Evolutionary conservation across 768 basidiomycete species (phyloP).

Genomic region (Trametes meyenii): DNA sequence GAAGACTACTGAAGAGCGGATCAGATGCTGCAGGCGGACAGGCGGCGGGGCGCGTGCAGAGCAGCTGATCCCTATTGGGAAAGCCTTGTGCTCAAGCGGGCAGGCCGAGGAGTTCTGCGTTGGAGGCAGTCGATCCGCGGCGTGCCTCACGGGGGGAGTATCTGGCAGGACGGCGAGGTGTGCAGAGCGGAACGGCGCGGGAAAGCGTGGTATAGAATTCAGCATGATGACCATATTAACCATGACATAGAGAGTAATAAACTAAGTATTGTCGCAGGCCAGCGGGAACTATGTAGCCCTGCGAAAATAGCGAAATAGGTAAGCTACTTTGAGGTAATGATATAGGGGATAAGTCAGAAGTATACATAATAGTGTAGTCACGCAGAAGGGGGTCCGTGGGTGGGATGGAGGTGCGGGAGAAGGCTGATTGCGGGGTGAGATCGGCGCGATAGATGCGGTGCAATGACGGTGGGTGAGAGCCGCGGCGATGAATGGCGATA

Average conservation of each 20-base stretch:
- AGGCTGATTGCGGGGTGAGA: conserved; percentile 5
- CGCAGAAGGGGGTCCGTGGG: conserved; percentile 6
- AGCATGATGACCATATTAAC: conserved; percentile 2
- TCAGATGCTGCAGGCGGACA: not conserved
- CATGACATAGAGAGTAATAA: conserved; percentile 20
- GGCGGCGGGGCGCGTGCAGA: not conserved
- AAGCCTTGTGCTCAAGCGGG: too few species aligned
- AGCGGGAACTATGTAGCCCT: not conserved
- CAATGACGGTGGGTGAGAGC: conserved; percentile 20
- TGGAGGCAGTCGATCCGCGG: not conserved
- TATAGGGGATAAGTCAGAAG: conserved; percentile 24
- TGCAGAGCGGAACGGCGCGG: conserved; percentile 1
- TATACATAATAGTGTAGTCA: conserved; percentile 24
- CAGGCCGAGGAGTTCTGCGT: not conserved
- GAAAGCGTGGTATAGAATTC: not conserved
- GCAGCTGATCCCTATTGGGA: too few species aligned
- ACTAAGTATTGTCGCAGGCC: not conserved
- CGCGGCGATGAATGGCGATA: conserved; percentile 22
- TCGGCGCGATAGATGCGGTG: conserved; percentile 19
- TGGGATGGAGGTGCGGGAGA: conserved; percentile 10
- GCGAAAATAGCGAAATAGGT: conserved; percentile 8
- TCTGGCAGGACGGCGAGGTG: not conserved
- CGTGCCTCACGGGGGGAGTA: not conserved
- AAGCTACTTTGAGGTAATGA: conserved; percentile 21
- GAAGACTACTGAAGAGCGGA: not conserved